phyloP scores from a whole-genome alignment of 768 basidiomycete genomes.

The Chalciporus pseudorubinellus region DNA sequence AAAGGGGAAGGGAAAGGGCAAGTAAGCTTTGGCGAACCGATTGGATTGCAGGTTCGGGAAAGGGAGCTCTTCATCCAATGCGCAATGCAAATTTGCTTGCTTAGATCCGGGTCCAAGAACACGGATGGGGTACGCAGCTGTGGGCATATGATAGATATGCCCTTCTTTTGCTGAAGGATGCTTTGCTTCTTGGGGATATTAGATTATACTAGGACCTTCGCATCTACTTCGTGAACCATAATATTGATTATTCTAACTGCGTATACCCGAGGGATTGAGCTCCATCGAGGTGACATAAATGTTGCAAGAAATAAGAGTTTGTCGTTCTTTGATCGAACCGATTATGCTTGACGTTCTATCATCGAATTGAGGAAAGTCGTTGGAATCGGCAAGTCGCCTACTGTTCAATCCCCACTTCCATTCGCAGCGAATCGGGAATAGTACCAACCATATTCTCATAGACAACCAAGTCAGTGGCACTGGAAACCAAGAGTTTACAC shows the following conservation, averaged over 20 bases:
- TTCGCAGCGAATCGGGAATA: neutral
- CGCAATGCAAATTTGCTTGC: neutral
- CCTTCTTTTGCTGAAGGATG: neutral
- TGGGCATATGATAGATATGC: neutral
- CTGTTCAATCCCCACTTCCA: neutral
- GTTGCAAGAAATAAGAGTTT: neutral
- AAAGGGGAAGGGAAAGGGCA: constrained; percentile 50
- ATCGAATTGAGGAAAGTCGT: neutral
- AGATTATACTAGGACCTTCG: neutral
- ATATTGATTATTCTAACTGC: no score
- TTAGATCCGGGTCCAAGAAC: neutral
- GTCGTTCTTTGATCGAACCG: neutral
- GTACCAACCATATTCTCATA: neutral
- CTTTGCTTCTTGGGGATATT: neutral
- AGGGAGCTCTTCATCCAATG: neutral
- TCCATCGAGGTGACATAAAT: neutral
- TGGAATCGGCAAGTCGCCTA: no score
- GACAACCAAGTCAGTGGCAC: neutral
- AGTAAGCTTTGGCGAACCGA: constrained; percentile 2
- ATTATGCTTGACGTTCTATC: neutral
- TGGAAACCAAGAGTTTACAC: neutral
- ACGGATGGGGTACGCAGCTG: neutral
- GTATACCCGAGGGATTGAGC: neutral
- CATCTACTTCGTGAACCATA: neutral
- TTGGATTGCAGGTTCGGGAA: constrained; percentile 3